A percentile compares a stretch with the other conserved stretches of the same genome.
Conservation (phyloP, 1,284 basidiomycete species). For the Ganoderma multipileum region DNA sequence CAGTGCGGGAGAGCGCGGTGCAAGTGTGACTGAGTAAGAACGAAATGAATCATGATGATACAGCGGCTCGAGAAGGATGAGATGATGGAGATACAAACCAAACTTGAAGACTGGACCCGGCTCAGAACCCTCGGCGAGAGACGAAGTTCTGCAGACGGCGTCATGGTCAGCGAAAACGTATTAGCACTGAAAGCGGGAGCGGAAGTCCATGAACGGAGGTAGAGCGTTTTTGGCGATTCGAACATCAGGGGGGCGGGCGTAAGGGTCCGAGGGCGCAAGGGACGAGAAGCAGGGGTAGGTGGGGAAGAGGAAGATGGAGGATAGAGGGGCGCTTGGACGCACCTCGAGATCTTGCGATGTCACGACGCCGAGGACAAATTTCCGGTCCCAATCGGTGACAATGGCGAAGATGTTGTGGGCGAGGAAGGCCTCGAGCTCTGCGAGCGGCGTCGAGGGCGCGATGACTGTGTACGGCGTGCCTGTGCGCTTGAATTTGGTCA, state of each 20-base stretch:
- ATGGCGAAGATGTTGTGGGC: conserved; percentile 77
- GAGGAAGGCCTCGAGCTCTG: conserved; percentile 81
- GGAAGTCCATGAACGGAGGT: background rate
- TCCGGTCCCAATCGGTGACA: conserved; percentile 82
- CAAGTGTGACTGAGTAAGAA: background rate
- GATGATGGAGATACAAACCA: background rate
- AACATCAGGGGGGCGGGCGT: background rate
- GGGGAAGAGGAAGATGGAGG: background rate
- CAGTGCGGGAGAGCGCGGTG: background rate
- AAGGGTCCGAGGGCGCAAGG: background rate
- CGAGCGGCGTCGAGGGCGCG: conserved; percentile 79
- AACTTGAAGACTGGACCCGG: conserved; percentile 10
- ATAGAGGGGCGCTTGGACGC: background rate
- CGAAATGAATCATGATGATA: conserved; percentile 16
- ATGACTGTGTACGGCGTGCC: conserved; percentile 79
- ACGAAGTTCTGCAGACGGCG: conserved; percentile 56
- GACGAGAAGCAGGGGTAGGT: conserved; percentile 1
- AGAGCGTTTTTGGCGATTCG: background rate
- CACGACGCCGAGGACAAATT: conserved; percentile 87
- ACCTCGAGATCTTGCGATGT: conserved; percentile 83
- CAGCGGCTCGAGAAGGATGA: conserved; percentile 3
- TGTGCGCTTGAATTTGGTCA: conserved; percentile 79
- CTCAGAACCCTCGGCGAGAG: conserved; percentile 57
- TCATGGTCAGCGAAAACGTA: background rate
- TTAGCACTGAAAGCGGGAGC: background rate